Evolutionary conservation across 2,329 filamentous ascomycete genomes (phyloP).

Genomic region (Botrytis elliptica): DNA sequence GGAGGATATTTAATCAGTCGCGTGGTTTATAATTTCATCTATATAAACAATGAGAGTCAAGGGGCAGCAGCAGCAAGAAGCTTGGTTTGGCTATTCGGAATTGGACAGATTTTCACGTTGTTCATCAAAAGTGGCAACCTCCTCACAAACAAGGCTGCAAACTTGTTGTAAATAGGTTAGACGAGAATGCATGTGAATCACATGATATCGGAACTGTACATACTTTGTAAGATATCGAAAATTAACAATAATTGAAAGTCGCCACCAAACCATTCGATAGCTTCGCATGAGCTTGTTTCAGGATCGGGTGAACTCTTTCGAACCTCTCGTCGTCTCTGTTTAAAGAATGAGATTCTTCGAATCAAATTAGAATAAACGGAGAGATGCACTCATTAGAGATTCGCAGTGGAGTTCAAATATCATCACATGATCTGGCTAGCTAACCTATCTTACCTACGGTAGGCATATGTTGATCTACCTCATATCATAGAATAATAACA

Average conservation of each 20-base stretch:
- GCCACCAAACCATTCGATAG: background rate
- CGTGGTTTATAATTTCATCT: constrained; percentile 30
- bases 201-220: background rate
- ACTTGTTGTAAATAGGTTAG: constrained; percentile 4
- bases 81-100: constrained; percentile 25
- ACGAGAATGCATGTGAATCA: background rate
- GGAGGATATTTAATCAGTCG: constrained; percentile 29
- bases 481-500: too few species aligned
- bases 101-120: constrained; percentile 29
- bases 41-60: constrained; percentile 29
- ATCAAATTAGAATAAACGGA: background rate
- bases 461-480: too few species aligned
- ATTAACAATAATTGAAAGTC: background rate
- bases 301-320: background rate
- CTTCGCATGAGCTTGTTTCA: background rate
- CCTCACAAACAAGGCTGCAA: constrained; percentile 20
- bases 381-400: background rate
- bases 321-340: background rate
- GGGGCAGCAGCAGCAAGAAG: constrained; percentile 23
- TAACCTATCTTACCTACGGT: too few species aligned
- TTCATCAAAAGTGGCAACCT: constrained; percentile 32
- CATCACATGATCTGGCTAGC: background rate
- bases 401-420: background rate
- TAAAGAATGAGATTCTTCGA: background rate
- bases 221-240: background rate